Conservation (phyloP, 352 stramenopile genomes). For the Aphanomyces euteiches region DNA sequence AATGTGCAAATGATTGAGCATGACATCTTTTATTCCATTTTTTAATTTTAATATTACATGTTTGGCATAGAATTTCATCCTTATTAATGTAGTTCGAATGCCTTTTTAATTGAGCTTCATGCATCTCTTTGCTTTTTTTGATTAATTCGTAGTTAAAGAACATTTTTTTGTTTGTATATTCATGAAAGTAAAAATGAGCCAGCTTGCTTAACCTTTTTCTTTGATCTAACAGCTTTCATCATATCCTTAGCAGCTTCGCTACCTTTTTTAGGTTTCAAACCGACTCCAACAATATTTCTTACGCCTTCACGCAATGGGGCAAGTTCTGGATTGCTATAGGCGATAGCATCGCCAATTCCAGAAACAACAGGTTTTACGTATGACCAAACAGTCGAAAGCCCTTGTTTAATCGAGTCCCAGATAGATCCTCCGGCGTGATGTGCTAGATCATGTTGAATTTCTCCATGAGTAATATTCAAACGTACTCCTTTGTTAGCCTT, state of each 20-base stretch:
- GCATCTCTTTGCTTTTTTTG: too few species aligned
- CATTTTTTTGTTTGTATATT: too few species aligned
- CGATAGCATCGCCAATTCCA: neutral
- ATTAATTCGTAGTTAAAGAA: too few species aligned
- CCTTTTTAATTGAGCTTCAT: too few species aligned
- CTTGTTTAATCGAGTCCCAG: neutral
- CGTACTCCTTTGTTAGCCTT: slow-evolving; percentile 2
- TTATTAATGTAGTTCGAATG: too few species aligned
- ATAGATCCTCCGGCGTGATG: neutral
- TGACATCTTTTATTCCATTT: neutral
- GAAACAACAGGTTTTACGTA: neutral
- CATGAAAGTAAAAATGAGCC: neutral
- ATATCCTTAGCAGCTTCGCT: neutral
- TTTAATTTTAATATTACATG: neutral
- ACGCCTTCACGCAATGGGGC: neutral
- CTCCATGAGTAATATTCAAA: slow-evolving; percentile 1
- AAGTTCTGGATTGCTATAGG: neutral
- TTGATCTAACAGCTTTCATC: neutral
- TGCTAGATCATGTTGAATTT: neutral
- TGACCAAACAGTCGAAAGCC: neutral
- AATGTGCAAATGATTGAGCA: neutral
- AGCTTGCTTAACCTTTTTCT: neutral
- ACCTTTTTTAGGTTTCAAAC: neutral
- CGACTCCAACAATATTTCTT: neutral
- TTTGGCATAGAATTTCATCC: neutral